Evolutionary conservation across 202 grass and related monocot genomes (phyloP).

Genomic region (Panicum virgatum): DNA sequence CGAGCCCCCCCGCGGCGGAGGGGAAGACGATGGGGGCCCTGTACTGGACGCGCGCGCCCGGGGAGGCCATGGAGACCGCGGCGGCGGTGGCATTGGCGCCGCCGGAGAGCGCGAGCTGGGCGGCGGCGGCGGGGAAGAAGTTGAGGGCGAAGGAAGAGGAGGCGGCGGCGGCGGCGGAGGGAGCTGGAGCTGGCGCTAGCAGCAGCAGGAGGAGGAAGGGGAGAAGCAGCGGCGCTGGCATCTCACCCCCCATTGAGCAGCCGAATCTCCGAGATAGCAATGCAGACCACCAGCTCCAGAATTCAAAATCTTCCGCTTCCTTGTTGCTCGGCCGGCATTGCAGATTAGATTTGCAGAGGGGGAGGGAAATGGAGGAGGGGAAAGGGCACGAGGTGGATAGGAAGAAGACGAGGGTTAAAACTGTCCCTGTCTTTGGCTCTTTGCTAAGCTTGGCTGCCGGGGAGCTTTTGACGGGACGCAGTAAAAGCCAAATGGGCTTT

Average conservation of each 20-base stretch:
- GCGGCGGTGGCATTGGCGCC: constrained; percentile 41
- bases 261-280: too few relatives aligned
- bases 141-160: constrained; percentile 56
- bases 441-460: not conserved
- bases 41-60: constrained; percentile 44
- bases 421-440: too few relatives aligned
- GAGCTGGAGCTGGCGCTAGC: not conserved
- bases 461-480: not conserved
- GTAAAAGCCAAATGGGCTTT: not conserved
- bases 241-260: not conserved
- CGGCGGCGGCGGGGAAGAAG: constrained; percentile 51
- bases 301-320: too few relatives aligned
- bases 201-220: not conserved
- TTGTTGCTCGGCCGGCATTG: too few relatives aligned
- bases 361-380: too few relatives aligned
- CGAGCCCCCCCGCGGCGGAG: not conserved
- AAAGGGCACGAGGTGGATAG: too few relatives aligned
- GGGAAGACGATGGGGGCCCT: constrained; percentile 38
- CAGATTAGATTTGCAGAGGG: too few relatives aligned
- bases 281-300: too few relatives aligned
- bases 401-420: too few relatives aligned
- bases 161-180: constrained; percentile 17
- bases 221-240: not conserved
- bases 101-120: constrained; percentile 57
- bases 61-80: constrained; percentile 40